Evolutionary conservation across 441 rosid species (phyloP).

Genomic region (Manihot esculenta): DNA sequence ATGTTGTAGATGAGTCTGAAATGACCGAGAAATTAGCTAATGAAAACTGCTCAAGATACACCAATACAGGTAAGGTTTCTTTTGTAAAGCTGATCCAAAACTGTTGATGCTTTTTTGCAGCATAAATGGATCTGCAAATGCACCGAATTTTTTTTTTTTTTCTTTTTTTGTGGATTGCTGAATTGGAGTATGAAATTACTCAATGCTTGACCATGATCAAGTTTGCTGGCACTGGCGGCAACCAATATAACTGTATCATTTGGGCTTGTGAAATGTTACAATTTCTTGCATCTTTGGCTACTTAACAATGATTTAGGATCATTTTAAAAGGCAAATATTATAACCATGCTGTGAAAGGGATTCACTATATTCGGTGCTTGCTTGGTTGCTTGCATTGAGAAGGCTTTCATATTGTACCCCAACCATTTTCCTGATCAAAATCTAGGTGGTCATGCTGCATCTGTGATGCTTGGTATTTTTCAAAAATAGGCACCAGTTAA

Average conservation of each 20-base stretch:
- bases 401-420: too few species aligned
- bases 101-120: slow-evolving; percentile 32
- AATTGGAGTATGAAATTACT: slow-evolving; percentile 15
- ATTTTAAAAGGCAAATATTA: not conserved
- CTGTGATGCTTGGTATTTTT: too few species aligned
- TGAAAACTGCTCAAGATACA: slow-evolving; percentile 23
- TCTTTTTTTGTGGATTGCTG: slow-evolving; percentile 11
- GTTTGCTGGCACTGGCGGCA: slow-evolving; percentile 6
- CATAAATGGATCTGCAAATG: slow-evolving; percentile 29
- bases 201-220: slow-evolving; percentile 13
- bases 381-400: too few species aligned
- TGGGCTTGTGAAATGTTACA: not conserved
- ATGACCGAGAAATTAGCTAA: slow-evolving; percentile 15
- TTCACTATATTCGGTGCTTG: too few species aligned
- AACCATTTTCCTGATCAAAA: too few species aligned
- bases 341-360: too few species aligned
- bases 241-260: not conserved
- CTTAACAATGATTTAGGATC: not conserved
- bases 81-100: slow-evolving; percentile 29
- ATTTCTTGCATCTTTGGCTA: not conserved
- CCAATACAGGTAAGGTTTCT: slow-evolving; percentile 27
- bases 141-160: slow-evolving; percentile 15
- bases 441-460: too few species aligned
- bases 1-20: slow-evolving; percentile 20
- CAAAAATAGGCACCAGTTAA: too few species aligned